Evolutionary conservation across 73 alveolate genomes (phyloP).

Genomic region (Diophrys sp.): DNA sequence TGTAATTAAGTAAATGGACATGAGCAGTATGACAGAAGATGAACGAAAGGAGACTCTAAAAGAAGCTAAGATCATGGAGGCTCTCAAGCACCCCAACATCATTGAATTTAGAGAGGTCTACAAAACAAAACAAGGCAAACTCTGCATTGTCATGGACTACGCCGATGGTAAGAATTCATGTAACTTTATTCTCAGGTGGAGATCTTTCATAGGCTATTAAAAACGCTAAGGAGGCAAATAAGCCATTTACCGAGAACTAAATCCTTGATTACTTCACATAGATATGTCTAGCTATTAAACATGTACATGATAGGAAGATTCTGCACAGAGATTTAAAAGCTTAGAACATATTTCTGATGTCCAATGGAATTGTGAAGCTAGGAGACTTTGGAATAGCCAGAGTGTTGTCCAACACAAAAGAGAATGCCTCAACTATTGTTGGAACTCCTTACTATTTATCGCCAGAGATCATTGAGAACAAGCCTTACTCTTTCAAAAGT

Average conservation of each 20-base stretch:
- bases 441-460: no score
- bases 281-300: constrained; percentile 92
- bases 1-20: constrained; percentile 87
- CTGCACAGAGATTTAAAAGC: no score
- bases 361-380: constrained; percentile 76
- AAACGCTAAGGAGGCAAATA: constrained; percentile 40
- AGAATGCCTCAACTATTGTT: constrained; percentile 83
- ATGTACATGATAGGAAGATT: constrained; percentile 93
- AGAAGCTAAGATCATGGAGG: constrained; percentile 90
- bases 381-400: constrained; percentile 96
- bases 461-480: constrained; percentile 91
- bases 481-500: constrained; percentile 78
- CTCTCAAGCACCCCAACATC: constrained; percentile 90
- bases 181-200: constrained; percentile 68
- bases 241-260: constrained; percentile 76
- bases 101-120: constrained; percentile 88
- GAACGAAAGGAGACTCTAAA: constrained; percentile 83
- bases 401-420: constrained; percentile 76
- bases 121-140: constrained; percentile 80
- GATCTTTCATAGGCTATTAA: constrained; percentile 58
- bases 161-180: constrained; percentile 67
- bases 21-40: constrained; percentile 76
- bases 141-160: constrained; percentile 85
- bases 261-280: constrained; percentile 87
- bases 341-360: no score